Evolutionary conservation across 2,329 filamentous ascomycete genomes (phyloP), one percentile per base, ranked within the genome.

Genomic region (Fusarium sp.): DNA sequence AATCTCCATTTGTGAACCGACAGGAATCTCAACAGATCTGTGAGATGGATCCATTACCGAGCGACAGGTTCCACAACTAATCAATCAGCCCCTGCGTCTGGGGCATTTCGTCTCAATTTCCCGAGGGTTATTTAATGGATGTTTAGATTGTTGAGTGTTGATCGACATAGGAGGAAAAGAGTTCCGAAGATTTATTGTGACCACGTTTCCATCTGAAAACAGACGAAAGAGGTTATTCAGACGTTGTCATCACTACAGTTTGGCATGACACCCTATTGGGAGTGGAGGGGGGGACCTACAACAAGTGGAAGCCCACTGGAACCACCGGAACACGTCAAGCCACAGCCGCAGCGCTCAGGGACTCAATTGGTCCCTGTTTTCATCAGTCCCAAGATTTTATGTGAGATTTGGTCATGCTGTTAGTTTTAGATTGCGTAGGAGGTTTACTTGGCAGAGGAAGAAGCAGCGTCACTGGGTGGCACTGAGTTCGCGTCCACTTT

Each of bases 51-150:
- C 49, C 49, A 53, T 53, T 64, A 54, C 68, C 41, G 55, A 59
- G 57, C 62, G 62, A 73, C 59, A 55, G 63, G 57, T 75, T 68
- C 73, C 73, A 75, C 73, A 69, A 53, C 43, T 74, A 74, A 74
- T 74, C 55, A 75, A 74, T 74, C 55, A 75, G 69, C 73, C 73
- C 73, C 73, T 75, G 73, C 71, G 43, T 75, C 69, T 49, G 53
- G 69, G 66, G 46, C 58, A 63, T 40, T 55, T 51, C 49, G 40
- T 50, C 49, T 61, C 59, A 42, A 70, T 49, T 62, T 65, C 62
- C 46, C 53, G 25, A 49, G 34, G 37, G 11, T 62, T 21, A n/a
- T 59, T 59, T 21, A 13, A 64, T 50, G 40, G 32, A 16, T 11
- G 28, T 58, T 21, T 40, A 27, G 13, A 43, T 49, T 60, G 14